Percentiles rank a stretch among this genome's conserved stretches.
Evolutionary conservation across 495 filamentous ascomycete genomes (phyloP).

Genomic region (Penicillium coffeae): DNA sequence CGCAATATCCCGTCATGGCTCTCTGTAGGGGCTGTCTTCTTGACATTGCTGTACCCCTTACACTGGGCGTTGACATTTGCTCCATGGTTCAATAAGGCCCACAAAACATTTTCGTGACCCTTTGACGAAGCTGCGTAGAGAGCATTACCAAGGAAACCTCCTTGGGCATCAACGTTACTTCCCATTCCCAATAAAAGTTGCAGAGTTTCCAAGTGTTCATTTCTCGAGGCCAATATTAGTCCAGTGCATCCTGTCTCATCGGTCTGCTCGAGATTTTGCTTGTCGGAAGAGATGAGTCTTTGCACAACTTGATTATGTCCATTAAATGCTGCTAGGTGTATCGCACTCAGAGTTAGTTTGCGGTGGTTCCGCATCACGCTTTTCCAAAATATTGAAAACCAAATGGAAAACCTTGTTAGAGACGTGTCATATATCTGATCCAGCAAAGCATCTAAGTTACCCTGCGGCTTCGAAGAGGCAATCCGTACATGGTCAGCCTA

Average conservation of each 20-base stretch:
- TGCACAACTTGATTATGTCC: constrained; percentile 10
- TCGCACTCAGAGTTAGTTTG: constrained; percentile 6
- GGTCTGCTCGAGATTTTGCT: not conserved
- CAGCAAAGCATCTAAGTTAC: no score
- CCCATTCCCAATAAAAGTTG: not conserved
- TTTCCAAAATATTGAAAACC: constrained; percentile 19
- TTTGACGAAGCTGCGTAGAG: not conserved
- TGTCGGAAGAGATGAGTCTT: not conserved
- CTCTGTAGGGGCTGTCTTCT: not conserved
- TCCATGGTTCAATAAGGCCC: not conserved
- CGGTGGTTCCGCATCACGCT: not conserved
- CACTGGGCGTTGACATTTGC: not conserved
- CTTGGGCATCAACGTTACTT: not conserved
- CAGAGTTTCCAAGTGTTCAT: constrained; percentile 10
- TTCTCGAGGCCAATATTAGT: constrained; percentile 1
- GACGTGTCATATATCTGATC: constrained; percentile 11
- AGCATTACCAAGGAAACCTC: not conserved
- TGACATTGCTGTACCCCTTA: not conserved
- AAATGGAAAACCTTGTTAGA: constrained; percentile 4
- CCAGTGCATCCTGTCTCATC: not conserved
- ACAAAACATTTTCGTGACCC: not conserved
- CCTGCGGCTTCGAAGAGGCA: not conserved
- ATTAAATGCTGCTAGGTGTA: constrained; percentile 16
- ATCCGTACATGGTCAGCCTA: constrained; percentile 23
- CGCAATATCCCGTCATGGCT: not conserved